These are phyloP conservation scores for Hypoxylon sp. DNA, from an alignment of 2,329 filamentous ascomycete species.

Conservation along the genomic window DNA sequence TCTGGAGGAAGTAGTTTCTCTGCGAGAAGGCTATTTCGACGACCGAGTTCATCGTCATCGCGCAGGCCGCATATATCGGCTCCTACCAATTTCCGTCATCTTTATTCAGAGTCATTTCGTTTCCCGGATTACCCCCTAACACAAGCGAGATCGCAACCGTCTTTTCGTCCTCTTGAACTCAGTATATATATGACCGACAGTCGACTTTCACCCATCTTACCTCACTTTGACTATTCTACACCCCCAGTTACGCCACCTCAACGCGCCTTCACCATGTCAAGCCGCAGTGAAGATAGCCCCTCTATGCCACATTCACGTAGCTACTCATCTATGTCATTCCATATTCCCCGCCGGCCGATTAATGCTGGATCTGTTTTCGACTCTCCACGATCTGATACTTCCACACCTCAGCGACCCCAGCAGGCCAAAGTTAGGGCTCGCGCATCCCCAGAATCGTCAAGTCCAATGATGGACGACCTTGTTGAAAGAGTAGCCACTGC, in stretches of 20 bases:
- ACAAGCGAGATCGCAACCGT: conserved; percentile 54
- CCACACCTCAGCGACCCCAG: conserved; percentile 61
- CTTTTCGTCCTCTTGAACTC: conserved; percentile 71
- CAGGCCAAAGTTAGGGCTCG: conserved; percentile 63
- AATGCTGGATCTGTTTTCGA: conserved; percentile 56
- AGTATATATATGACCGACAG: conserved; percentile 66
- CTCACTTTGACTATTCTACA: conserved; percentile 63
- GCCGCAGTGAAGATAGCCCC: conserved; percentile 56
- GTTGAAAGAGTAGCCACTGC: conserved; percentile 70
- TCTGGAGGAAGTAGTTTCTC: conserved; percentile 62
- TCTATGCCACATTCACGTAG: conserved; percentile 61
- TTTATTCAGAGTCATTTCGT: conserved; percentile 60
- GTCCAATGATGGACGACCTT: conserved; percentile 64
- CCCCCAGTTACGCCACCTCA: conserved; percentile 59
- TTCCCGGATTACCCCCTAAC: conserved; percentile 48
- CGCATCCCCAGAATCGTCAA: conserved; percentile 55
- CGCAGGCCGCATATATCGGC: conserved; percentile 71
- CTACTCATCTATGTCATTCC: conserved; percentile 69
- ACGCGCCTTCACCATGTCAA: conserved; percentile 56
- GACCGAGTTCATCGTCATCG: conserved; percentile 60
- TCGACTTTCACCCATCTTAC: conserved; percentile 69
- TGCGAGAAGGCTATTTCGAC: conserved; percentile 63
- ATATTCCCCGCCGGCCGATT: conserved; percentile 65
- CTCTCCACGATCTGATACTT: conserved; percentile 52
- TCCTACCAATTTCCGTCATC: conserved; percentile 73